Percentiles rank a stretch among this genome's conserved stretches.
These are phyloP conservation scores for Cercospora berteroae DNA, from an alignment of 2,329 filamentous ascomycete genomes.

Conservation along the genomic window DNA sequence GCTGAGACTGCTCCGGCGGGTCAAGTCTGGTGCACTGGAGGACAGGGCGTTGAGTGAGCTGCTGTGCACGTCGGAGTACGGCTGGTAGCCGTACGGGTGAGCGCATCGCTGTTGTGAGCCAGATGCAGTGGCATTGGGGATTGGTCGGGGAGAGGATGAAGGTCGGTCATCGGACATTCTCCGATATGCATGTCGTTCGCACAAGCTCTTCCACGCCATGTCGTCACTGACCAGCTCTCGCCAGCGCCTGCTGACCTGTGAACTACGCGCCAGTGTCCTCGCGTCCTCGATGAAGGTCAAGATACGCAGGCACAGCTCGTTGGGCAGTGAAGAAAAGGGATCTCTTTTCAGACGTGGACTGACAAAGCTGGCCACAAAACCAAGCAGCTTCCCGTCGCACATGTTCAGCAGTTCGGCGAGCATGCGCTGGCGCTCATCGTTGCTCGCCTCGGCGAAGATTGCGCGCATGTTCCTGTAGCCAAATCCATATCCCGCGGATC, in stretches of 20 bases:
- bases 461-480: constrained; percentile 70
- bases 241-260: constrained; percentile 95
- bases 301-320: constrained; percentile 90
- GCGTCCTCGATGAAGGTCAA: constrained; percentile 97
- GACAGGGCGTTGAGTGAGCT: constrained; percentile 42
- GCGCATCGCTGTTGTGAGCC: constrained; percentile 23
- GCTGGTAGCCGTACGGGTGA: constrained; percentile 33
- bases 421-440: constrained; percentile 73
- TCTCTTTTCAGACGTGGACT: constrained; percentile 93
- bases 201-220: constrained; percentile 96
- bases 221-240: constrained; percentile 90
- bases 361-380: constrained; percentile 94
- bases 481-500: constrained; percentile 33
- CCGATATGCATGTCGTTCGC: constrained; percentile 90
- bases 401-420: constrained; percentile 86
- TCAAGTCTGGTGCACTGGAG: constrained; percentile 50
- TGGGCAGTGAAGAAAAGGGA: constrained; percentile 86
- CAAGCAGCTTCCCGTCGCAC: constrained; percentile 91
- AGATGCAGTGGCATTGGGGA: constrained; percentile 20
- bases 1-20: constrained; percentile 29
- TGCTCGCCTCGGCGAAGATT: constrained; percentile 75
- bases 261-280: constrained; percentile 85
- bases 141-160: constrained; percentile 23
- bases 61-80: constrained; percentile 28
- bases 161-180: constrained; percentile 49